Percentiles rank a stretch among this genome's conserved stretches.
Evolutionary conservation across 2,329 filamentous ascomycete genomes (phyloP).

Genomic region (Leptographium wingfieldii): DNA sequence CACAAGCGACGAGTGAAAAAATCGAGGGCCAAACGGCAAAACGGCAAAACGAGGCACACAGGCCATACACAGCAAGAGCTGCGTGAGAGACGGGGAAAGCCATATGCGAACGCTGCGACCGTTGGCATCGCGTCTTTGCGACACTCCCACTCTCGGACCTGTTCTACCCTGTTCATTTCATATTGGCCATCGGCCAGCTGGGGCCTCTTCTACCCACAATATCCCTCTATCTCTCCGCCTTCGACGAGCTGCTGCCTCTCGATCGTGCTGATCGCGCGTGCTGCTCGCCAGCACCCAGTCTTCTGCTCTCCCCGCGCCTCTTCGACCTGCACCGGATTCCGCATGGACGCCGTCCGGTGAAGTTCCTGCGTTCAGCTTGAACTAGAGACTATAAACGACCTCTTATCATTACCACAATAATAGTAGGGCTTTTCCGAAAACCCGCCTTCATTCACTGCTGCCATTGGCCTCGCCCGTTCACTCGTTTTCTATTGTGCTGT

Average conservation of each 20-base stretch:
- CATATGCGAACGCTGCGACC: background rate
- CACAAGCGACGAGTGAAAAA: background rate
- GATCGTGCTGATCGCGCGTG: too few relatives aligned
- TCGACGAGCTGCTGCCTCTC: too few relatives aligned
- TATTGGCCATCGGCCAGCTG: background rate
- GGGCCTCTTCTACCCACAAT: too few relatives aligned
- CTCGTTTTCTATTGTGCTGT: background rate
- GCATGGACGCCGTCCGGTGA: slow-evolving; percentile 4
- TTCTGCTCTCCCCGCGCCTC: background rate
- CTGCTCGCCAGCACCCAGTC: too few relatives aligned
- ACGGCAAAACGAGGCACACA: background rate
- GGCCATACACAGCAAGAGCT: background rate
- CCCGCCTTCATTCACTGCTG: background rate
- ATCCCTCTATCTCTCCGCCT: too few relatives aligned
- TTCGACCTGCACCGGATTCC: background rate
- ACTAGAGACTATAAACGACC: background rate
- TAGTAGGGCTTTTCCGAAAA: too few relatives aligned
- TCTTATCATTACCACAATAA: too few relatives aligned
- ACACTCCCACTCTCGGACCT: background rate
- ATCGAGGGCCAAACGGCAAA: background rate
- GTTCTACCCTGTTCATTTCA: background rate
- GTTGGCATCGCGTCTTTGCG: background rate
- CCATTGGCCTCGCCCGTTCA: background rate
- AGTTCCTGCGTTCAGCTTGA: slow-evolving; percentile 4
- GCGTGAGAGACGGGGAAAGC: background rate